Conservation (phyloP, 106 monocot species). For the Phalaenopsis aphrodite region DNA sequence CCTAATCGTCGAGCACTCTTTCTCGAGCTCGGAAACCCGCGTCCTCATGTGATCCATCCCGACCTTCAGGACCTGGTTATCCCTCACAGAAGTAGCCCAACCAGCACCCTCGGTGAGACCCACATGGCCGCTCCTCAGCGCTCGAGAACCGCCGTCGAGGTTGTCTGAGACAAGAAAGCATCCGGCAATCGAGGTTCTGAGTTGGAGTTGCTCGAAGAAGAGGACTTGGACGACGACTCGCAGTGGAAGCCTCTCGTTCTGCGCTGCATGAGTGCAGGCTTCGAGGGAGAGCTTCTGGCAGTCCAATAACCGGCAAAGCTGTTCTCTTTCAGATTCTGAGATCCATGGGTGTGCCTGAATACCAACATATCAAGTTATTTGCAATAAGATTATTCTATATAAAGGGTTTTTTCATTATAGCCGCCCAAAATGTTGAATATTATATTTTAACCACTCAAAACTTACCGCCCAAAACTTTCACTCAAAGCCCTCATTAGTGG, state of each 20-base stretch:
- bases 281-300: constrained; percentile 55
- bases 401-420: no score
- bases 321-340: constrained; percentile 24
- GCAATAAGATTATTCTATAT: not conserved
- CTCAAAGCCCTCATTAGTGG: no score
- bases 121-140: constrained; percentile 17
- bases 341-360: constrained; percentile 52
- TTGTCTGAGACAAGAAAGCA: constrained; percentile 46
- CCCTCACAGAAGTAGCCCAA: constrained; percentile 3
- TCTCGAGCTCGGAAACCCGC: constrained; percentile 49
- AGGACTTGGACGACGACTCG: constrained; percentile 48
- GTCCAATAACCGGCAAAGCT: constrained; percentile 42
- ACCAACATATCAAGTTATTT: not conserved
- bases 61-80: constrained; percentile 26
- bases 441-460: no score
- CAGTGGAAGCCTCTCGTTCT: constrained; percentile 54
- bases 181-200: constrained; percentile 43
- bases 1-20: constrained; percentile 50
- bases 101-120: constrained; percentile 11
- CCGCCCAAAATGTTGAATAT: no score
- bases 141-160: constrained; percentile 27
- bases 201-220: constrained; percentile 52
- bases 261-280: constrained; percentile 51
- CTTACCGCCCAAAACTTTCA: no score
- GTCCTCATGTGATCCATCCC: constrained; percentile 33